Evolutionary conservation across 805 yeast species (phyloP).

Genomic region (Scheffersomyces coipomensis): DNA sequence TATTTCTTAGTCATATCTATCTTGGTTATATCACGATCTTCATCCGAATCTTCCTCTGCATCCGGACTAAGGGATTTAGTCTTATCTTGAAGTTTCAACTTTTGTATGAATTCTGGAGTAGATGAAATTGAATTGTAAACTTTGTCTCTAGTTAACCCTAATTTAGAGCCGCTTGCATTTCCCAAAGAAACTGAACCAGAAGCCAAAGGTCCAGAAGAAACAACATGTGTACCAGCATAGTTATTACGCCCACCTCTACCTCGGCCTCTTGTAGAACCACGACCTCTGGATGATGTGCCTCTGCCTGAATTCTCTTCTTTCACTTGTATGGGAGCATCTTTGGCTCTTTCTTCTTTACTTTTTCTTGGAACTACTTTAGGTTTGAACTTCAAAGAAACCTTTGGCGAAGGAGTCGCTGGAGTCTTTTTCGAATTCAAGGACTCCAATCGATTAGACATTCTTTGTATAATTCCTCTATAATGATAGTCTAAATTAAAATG

Average conservation of each 20-base stretch:
- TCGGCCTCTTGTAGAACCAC: constrained; percentile 30
- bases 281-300: constrained; percentile 21
- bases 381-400: constrained; percentile 68
- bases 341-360: constrained; percentile 79
- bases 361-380: constrained; percentile 88
- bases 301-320: constrained; percentile 28
- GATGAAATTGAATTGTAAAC: constrained; percentile 33
- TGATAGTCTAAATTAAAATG: too few relatives aligned
- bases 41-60: constrained; percentile 40
- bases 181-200: constrained; percentile 57
- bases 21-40: constrained; percentile 41
- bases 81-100: constrained; percentile 30
- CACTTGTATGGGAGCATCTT: constrained; percentile 58
- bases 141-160: constrained; percentile 26
- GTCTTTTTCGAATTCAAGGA: constrained; percentile 35
- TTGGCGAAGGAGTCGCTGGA: constrained; percentile 21
- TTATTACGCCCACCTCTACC: constrained; percentile 35
- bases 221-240: constrained; percentile 57
- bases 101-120: constrained; percentile 41
- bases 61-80: constrained; percentile 13
- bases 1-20: constrained; percentile 68
- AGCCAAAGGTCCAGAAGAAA: constrained; percentile 72
- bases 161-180: constrained; percentile 21
- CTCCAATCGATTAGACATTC: constrained; percentile 42
- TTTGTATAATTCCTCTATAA: too few relatives aligned